Conservation (phyloP, 257 asterid species). For the Jasminum sambac region DNA sequence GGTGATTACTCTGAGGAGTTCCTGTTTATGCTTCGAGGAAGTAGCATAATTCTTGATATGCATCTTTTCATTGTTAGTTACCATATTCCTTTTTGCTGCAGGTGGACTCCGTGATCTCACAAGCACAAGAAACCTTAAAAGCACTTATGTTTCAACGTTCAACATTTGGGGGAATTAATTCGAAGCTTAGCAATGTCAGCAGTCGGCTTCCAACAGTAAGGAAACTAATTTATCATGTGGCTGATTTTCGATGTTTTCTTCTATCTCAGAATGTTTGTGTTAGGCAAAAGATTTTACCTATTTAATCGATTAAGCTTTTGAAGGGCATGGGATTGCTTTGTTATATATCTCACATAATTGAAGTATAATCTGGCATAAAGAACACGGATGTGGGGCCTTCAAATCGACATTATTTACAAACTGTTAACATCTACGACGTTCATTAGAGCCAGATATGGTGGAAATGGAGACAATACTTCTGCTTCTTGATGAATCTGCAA, state of each 20-base stretch:
- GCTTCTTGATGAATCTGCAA: not conserved
- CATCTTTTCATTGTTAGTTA: conserved; percentile 6
- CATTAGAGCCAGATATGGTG: conserved; percentile 13
- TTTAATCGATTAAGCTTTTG: not conserved
- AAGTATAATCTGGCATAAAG: not conserved
- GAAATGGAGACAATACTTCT: conserved; percentile 1
- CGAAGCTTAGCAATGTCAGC: conserved; percentile 90
- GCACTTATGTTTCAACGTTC: conserved; percentile 86
- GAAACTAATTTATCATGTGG: not conserved
- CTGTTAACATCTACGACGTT: not conserved
- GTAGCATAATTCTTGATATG: not conserved
- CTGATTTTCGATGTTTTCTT: not conserved
- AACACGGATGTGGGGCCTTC: not conserved
- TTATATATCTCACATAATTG: not conserved
- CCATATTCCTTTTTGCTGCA: conserved; percentile 35
- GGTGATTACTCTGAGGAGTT: not conserved
- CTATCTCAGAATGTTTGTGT: not conserved
- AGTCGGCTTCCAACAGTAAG: conserved; percentile 91
- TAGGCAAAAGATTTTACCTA: not conserved
- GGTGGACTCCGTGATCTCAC: conserved; percentile 92
- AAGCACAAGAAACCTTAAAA: conserved; percentile 93
- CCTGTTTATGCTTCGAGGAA: conserved; percentile 20
- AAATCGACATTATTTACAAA: not conserved
- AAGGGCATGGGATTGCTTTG: not conserved
- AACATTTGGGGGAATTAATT: conserved; percentile 84